phyloP scores from a whole-genome alignment of 73 alveolate genomes.

The Stentor coeruleus region DNA sequence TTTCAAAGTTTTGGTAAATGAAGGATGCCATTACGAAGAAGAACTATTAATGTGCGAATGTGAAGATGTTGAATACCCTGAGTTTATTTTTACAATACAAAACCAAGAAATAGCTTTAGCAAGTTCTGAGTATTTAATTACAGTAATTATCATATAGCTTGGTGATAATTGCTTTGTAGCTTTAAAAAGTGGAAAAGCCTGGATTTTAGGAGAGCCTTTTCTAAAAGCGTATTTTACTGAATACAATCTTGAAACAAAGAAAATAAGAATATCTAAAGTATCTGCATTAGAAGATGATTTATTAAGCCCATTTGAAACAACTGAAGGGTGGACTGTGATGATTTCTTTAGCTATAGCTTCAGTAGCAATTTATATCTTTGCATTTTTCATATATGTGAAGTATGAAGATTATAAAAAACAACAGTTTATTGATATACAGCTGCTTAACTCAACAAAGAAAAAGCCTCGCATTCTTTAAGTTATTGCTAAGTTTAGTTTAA shows the following conservation, averaged over 20 bases:
- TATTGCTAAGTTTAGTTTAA: too few relatives aligned
- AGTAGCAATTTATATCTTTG: not conserved
- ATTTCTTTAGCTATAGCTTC: not conserved
- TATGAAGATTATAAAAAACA: not conserved
- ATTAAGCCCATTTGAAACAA: not conserved
- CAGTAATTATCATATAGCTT: not conserved
- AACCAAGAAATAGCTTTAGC: not conserved
- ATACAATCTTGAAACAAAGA: not conserved
- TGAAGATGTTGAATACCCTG: not conserved
- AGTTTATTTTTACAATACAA: not conserved
- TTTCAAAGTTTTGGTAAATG: too few relatives aligned
- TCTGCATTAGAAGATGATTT: not conserved
- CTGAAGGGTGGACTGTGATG: conserved; percentile 3
- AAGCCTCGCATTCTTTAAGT: too few relatives aligned
- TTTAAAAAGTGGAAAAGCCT: not conserved
- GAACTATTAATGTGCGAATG: not conserved
- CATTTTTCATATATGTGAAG: not conserved
- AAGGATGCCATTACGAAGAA: not conserved
- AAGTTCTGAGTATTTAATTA: not conserved
- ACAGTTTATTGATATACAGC: too few relatives aligned
- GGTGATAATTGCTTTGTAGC: not conserved
- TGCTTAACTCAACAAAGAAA: too few relatives aligned
- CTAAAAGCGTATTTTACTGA: not conserved
- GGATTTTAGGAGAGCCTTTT: conserved; percentile 1
- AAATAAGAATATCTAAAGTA: too few relatives aligned